A percentile compares a stretch with the other conserved stretches of the same genome.
These are phyloP conservation scores for Verticillium zaregamsianum DNA, from an alignment of 2,329 filamentous ascomycete species.

Conservation along the genomic window DNA sequence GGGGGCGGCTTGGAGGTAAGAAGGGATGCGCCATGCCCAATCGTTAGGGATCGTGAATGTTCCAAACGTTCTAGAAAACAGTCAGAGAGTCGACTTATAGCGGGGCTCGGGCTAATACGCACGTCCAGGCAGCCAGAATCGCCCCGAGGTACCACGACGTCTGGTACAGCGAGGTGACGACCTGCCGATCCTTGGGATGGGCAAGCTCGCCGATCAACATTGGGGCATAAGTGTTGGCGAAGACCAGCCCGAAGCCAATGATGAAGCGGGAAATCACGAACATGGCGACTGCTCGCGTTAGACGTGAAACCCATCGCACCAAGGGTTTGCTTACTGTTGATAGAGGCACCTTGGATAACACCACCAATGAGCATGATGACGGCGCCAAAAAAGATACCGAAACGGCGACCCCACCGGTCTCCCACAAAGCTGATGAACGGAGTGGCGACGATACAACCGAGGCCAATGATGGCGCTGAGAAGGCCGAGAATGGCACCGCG, in stretches of 20 bases:
- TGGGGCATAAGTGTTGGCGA: neutral
- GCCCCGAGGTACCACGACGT: conserved; percentile 44
- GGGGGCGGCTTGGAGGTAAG: conserved; percentile 43
- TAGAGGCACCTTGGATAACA: conserved; percentile 49
- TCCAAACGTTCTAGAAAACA: conserved; percentile 45
- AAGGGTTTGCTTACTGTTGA: neutral
- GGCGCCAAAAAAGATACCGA: conserved; percentile 46
- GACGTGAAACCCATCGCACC: neutral
- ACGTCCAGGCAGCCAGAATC: neutral
- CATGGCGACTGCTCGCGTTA: neutral
- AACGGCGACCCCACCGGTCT: conserved; percentile 44
- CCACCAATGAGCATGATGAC: conserved; percentile 42
- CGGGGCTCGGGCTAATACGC: neutral
- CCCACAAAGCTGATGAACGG: conserved; percentile 18
- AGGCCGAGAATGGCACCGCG: conserved; percentile 4
- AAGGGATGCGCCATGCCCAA: conserved; percentile 55
- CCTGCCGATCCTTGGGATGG: conserved; percentile 56
- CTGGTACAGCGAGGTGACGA: conserved; percentile 44
- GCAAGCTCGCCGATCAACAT: conserved; percentile 48
- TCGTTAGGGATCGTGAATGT: conserved; percentile 22
- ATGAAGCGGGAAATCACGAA: neutral
- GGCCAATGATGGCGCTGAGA: neutral
- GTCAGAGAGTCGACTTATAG: conserved; percentile 16
- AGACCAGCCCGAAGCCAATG: neutral
- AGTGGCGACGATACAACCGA: neutral